Percentiles rank a stretch among this genome's conserved stretches.
Conservation (phyloP, 2,329 filamentous ascomycete genomes). For the Arthrobotrys sinensis region DNA sequence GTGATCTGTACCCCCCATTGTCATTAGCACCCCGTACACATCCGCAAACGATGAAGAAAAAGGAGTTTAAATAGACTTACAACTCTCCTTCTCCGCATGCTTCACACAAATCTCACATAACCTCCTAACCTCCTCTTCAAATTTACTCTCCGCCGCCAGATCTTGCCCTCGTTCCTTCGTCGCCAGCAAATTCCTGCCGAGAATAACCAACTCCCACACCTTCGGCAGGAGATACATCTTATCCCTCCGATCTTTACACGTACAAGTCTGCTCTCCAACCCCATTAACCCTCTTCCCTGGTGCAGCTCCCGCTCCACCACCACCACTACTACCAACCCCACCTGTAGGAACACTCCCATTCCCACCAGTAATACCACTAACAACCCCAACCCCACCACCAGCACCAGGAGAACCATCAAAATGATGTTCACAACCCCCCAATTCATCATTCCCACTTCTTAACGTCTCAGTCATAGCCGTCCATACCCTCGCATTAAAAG, state of each 20-base stretch:
- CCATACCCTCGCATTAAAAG: conserved; percentile 64
- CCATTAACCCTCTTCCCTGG: conserved; percentile 37
- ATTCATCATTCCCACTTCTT: conserved; percentile 63
- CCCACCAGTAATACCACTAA: background rate
- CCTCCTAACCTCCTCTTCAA: conserved; percentile 64
- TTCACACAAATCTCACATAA: conserved; percentile 64
- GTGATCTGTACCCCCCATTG: conserved; percentile 60
- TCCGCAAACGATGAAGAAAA: background rate
- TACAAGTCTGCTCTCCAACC: conserved; percentile 58
- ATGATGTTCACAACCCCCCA: conserved; percentile 59
- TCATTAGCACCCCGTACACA: conserved; percentile 8
- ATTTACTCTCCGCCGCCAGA: conserved; percentile 64
- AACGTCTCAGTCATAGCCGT: conserved; percentile 64
- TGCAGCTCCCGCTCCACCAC: background rate
- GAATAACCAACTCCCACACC: conserved; percentile 64
- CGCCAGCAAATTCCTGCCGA: conserved; percentile 64
- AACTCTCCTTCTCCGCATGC: conserved; percentile 62
- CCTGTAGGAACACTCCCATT: background rate
- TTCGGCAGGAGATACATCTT: conserved; percentile 64
- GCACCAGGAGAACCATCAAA: conserved; percentile 29
- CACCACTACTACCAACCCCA: background rate
- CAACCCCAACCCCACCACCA: background rate
- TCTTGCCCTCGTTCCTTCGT: conserved; percentile 64
- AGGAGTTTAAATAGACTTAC: conserved; percentile 21
- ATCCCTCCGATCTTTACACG: conserved; percentile 59